Conservation (phyloP, 805 yeast species). For the Wilhelminamyces savonicus region DNA sequence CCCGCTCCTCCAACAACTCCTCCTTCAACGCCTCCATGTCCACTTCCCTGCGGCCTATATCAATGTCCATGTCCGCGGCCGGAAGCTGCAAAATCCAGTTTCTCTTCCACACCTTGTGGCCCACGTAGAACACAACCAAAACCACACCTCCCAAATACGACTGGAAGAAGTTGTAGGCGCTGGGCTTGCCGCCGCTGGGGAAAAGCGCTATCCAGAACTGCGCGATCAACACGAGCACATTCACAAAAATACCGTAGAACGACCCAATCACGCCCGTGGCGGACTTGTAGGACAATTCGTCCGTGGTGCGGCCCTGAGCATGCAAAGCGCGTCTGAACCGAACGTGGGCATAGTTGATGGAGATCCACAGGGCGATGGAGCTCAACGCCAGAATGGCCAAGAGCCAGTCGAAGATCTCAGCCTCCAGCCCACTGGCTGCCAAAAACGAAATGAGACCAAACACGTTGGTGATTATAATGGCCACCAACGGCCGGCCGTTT, state of each 20-base stretch:
- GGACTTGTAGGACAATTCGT: constrained; percentile 29
- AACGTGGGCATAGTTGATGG: constrained; percentile 60
- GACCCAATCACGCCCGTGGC: constrained; percentile 35
- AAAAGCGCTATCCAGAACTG: constrained; percentile 38
- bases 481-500: constrained; percentile 71
- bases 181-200: constrained; percentile 30
- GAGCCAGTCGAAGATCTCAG: constrained; percentile 65
- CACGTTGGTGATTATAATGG: constrained; percentile 47
- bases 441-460: constrained; percentile 58
- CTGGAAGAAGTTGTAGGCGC: constrained; percentile 35
- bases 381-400: constrained; percentile 73
- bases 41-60: constrained; percentile 56
- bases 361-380: constrained; percentile 76
- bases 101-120: constrained; percentile 41
- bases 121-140: constrained; percentile 34
- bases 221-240: constrained; percentile 32
- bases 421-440: constrained; percentile 52
- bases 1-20: constrained; percentile 16
- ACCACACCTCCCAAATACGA: constrained; percentile 44
- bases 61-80: constrained; percentile 49
- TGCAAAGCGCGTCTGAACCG: constrained; percentile 56
- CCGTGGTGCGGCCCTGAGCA: constrained; percentile 41
- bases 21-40: constrained; percentile 52
- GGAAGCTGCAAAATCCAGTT: constrained; percentile 40
- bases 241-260: constrained; percentile 22